These are phyloP conservation scores for Erodium maritimum DNA, from an alignment of 345 rosid genomes.

Conservation along the genomic window DNA sequence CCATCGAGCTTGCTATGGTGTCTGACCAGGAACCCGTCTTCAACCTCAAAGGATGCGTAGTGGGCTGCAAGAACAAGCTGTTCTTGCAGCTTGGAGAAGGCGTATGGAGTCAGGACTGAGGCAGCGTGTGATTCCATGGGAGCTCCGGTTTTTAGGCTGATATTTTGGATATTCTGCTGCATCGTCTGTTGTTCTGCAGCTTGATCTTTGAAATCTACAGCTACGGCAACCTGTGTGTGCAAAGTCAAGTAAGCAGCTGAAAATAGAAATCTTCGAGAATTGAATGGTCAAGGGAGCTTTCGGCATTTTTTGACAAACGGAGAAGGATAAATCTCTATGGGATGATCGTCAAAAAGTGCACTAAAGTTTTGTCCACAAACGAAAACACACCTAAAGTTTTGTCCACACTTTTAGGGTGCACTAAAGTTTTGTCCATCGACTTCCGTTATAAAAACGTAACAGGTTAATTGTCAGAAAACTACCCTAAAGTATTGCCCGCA, in stretches of 20 bases:
- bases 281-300: too few relatives aligned
- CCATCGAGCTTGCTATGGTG: constrained; percentile 91
- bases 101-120: constrained; percentile 75
- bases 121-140: constrained; percentile 97
- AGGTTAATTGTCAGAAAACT: too few relatives aligned
- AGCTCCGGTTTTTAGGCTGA: constrained; percentile 75
- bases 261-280: too few relatives aligned
- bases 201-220: constrained; percentile 89
- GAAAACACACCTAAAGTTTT: too few relatives aligned
- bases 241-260: background rate
- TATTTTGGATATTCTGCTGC: constrained; percentile 92
- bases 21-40: constrained; percentile 72
- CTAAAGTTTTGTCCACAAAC: too few relatives aligned
- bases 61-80: constrained; percentile 92
- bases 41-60: constrained; percentile 84
- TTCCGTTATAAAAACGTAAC: too few relatives aligned
- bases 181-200: constrained; percentile 91
- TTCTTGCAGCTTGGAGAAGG: constrained; percentile 92
- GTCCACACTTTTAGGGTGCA: too few relatives aligned
- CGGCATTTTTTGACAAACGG: too few relatives aligned
- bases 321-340: too few relatives aligned
- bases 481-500: too few relatives aligned
- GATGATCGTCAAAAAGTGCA: too few relatives aligned
- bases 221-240: constrained; percentile 63
- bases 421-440: too few relatives aligned